Evolutionary conservation across 345 rosid genomes (phyloP).

Genomic region (Gossypium raimondii): DNA sequence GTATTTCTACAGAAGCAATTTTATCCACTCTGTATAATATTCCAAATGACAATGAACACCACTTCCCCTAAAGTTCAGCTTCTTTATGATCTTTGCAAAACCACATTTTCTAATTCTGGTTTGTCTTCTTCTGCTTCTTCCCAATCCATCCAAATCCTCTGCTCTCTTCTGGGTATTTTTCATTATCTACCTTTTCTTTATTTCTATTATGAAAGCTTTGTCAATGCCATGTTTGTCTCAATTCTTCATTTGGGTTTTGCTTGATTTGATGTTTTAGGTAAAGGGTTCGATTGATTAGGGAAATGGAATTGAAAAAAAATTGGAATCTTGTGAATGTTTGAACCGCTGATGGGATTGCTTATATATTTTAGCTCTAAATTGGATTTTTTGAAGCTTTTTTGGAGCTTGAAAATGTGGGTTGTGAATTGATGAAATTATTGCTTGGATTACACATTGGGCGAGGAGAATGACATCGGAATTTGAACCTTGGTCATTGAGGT

Average conservation of each 20-base stretch:
- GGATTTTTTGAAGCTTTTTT: background rate
- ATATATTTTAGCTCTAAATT: no score
- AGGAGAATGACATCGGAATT: no score
- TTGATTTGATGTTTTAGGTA: constrained; percentile 6
- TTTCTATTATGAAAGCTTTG: background rate
- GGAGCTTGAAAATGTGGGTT: background rate
- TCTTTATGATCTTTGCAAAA: constrained; percentile 60
- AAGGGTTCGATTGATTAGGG: constrained; percentile 20
- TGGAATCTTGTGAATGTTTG: background rate
- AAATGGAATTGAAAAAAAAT: background rate
- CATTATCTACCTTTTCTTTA: background rate
- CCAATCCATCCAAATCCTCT: constrained; percentile 38
- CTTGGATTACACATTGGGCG: background rate
- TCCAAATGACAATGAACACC: constrained; percentile 31
- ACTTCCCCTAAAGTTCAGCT: constrained; percentile 53
- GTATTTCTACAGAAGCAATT: constrained; percentile 18
- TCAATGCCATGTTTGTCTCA: constrained; percentile 3
- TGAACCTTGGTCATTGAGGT: no score
- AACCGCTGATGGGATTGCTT: no score
- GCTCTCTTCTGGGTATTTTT: constrained; percentile 70
- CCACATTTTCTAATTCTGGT: constrained; percentile 42
- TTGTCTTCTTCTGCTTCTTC: constrained; percentile 42
- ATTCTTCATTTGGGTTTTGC: constrained; percentile 19
- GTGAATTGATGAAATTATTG: background rate
- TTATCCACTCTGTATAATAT: constrained; percentile 16